Conservation (phyloP, 495 filamentous ascomycete genomes). For the Entonaema liquescens region DNA sequence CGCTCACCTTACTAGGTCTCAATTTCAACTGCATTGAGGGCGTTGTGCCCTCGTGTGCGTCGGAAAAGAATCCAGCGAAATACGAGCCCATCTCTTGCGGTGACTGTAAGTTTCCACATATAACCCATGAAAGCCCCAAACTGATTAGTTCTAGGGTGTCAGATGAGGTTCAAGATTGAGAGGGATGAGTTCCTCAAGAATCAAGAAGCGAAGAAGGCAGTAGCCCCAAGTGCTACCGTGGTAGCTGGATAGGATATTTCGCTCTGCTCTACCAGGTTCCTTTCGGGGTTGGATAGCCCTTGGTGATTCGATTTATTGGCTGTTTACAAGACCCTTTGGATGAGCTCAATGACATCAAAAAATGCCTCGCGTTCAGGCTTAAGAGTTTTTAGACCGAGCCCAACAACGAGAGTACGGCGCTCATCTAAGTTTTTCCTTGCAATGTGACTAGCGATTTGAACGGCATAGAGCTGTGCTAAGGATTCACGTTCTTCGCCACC, state of each 20-base stretch:
- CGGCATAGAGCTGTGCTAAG: conserved; percentile 84
- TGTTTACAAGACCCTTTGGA: conserved; percentile 65
- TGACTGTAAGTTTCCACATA: conserved; percentile 42
- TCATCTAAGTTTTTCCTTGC: conserved; percentile 76
- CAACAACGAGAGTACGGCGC: conserved; percentile 79
- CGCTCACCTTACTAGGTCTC: conserved; percentile 44
- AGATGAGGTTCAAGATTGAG: conserved; percentile 51
- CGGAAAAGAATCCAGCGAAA: conserved; percentile 61
- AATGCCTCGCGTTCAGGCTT: conserved; percentile 75
- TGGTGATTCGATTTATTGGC: background rate
- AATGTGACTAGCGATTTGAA: conserved; percentile 85
- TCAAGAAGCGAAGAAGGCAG: conserved; percentile 31
- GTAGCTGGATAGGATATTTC: conserved; percentile 33
- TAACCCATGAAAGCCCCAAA: background rate
- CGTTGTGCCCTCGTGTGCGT: conserved; percentile 62
- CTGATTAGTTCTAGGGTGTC: conserved; percentile 48
- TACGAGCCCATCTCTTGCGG: conserved; percentile 68
- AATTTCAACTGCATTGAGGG: conserved; percentile 59
- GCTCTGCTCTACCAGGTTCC: background rate
- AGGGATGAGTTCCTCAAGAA: conserved; percentile 45
- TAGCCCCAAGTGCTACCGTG: conserved; percentile 50
- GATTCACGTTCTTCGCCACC: conserved; percentile 81
- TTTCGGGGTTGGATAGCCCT: background rate
- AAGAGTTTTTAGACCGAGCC: conserved; percentile 75
- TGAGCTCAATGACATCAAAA: conserved; percentile 82